Evolutionary conservation across 257 asterid genomes (phyloP).

Genomic region (Oldenlandia corymbosa): DNA sequence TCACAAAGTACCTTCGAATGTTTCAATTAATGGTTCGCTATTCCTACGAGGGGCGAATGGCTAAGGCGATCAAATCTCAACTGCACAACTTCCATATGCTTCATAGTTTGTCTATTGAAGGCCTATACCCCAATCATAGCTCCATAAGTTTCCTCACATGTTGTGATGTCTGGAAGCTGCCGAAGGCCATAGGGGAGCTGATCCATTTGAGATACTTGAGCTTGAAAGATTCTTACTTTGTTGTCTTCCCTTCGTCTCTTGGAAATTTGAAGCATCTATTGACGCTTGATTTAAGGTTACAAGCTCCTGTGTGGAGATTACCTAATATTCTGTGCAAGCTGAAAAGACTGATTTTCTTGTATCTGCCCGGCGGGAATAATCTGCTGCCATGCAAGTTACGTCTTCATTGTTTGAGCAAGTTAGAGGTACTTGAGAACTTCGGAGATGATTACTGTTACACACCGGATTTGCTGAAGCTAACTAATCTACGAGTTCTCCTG

Average conservation of each 20-base stretch:
- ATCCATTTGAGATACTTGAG: constrained; percentile 23
- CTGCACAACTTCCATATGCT: neutral
- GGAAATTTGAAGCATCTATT: constrained; percentile 14
- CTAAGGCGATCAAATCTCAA: neutral
- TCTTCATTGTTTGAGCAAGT: constrained; percentile 10
- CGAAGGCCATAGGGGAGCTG: constrained; percentile 12
- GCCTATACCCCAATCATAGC: no score
- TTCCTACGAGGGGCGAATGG: neutral
- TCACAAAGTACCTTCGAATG: neutral
- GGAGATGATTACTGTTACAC: neutral
- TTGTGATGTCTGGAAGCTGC: neutral
- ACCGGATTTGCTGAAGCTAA: constrained; percentile 5
- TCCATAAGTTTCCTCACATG: no score
- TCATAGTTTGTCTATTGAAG: neutral
- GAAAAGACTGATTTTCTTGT: constrained; percentile 7
- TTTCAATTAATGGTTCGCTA: neutral
- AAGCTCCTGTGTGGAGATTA: accelerated
- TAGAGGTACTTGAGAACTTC: constrained; percentile 15
- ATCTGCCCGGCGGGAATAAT: constrained; percentile 4
- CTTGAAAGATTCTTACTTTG: neutral
- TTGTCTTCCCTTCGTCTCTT: constrained; percentile 9
- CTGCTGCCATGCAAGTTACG: neutral
- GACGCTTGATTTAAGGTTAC: constrained; percentile 13
- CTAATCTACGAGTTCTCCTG: constrained; percentile 6
- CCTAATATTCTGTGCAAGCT: constrained; percentile 11